These are phyloP conservation scores for Celoporthe dispersa DNA, from an alignment of 2,329 filamentous ascomycete species.

Conservation along the genomic window DNA sequence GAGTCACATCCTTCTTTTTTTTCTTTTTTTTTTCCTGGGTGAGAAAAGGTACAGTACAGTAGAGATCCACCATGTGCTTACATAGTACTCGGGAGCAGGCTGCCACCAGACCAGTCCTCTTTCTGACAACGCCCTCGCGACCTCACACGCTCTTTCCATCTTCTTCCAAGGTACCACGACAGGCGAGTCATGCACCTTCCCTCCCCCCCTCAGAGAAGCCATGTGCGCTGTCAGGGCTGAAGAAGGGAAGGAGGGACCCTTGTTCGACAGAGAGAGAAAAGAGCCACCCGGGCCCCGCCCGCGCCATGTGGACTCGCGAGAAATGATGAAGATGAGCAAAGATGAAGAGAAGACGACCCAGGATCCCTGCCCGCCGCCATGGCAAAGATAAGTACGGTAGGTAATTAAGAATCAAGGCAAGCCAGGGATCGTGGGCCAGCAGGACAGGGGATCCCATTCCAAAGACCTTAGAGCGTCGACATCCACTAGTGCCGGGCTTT, in stretches of 20 bases:
- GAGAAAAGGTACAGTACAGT: not conserved
- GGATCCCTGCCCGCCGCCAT: slow-evolving; percentile 7
- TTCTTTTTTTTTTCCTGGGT: no score
- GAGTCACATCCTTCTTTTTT: not conserved
- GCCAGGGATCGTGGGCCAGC: not conserved
- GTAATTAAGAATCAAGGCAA: not conserved
- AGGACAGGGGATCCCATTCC: slow-evolving; percentile 11
- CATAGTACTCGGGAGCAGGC: no score
- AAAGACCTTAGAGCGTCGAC: not conserved
- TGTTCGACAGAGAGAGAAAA: not conserved
- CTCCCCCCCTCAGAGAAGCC: not conserved
- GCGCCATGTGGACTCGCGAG: not conserved
- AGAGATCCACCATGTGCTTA: not conserved
- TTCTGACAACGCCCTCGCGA: not conserved
- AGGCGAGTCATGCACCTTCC: not conserved
- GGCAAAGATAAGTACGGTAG: not conserved
- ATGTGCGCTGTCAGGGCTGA: slow-evolving; percentile 3
- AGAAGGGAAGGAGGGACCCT: not conserved
- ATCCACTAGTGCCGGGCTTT: slow-evolving; percentile 11
- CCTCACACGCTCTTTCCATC: not conserved
- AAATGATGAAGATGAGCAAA: not conserved
- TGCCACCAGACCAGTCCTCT: not conserved
- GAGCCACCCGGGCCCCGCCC: not conserved
- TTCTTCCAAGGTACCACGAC: not conserved
- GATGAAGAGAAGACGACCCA: not conserved